Base-by-base conservation (phyloP, 139 green algal genomes). In the Marvania coccoides region DNA sequence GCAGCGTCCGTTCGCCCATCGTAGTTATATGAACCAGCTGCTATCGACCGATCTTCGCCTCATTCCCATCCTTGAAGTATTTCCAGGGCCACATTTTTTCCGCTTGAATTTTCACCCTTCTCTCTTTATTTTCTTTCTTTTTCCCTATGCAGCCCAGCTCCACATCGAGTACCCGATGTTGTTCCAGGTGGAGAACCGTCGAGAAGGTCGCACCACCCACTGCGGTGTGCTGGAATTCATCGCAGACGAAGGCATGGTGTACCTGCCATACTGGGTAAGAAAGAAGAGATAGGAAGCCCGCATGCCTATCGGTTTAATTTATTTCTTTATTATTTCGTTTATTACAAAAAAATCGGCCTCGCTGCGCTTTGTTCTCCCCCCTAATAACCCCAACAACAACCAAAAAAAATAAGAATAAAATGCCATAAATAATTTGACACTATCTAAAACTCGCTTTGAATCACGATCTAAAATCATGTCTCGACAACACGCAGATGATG, bases 151-250 rank as follows among this genome's bases (percentile, higher is more conserved):
- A 95, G 90, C 94, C 9, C 91, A 87, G 0, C 77, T 99, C 37
- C 87, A 95, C 59, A 90, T 98, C 34, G 93, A 99, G 42, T 98
- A 98, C 65, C 95, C 95, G 1, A 99, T 99, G 94, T 85, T 98
- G 4, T 99, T 99, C 74, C 57, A 61, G 31, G 69, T 98, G 10
- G 79, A 88, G 36, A 96, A 94, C 73, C 56, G 71, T 9, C 62
- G 61, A 8, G 80, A 61, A 3, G 77, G 77, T 4, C 78, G 84
- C 3, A 76, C 47, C 13, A 96, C 94, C 3, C 94, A 99, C 79
- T 97, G 94, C 64, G 94, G 94, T 23, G 94, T 99, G 36, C 76
- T 99, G 58, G 94, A 99, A 81, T 99, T 99, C 64, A 70, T 97
- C 34, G 94, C 94, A 2, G 93, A 99, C 34, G 94, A 99, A 61